These are phyloP conservation scores for Sporothrix globosa DNA, from an alignment of 2,329 filamentous ascomycete species.

Conservation along the genomic window DNA sequence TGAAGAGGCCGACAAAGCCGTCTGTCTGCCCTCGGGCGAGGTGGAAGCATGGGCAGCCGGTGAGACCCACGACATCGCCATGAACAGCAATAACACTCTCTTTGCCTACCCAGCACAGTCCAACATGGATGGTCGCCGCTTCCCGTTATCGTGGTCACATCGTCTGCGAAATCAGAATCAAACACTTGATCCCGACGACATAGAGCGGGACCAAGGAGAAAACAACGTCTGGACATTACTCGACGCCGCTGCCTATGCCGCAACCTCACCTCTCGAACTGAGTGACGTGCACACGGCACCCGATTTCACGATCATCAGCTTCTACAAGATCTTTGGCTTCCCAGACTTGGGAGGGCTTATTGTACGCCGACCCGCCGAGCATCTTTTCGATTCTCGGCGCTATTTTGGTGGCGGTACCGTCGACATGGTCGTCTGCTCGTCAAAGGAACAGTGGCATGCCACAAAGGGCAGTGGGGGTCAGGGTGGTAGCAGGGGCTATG, in stretches of 20 bases:
- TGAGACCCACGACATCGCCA: background rate
- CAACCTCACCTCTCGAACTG: constrained; percentile 77
- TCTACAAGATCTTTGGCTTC: constrained; percentile 99
- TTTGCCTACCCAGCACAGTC: constrained; percentile 92
- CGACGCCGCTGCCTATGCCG: constrained; percentile 80
- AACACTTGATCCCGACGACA: background rate
- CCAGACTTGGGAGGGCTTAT: constrained; percentile 87
- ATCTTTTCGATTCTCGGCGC: constrained; percentile 65
- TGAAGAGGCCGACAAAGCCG: constrained; percentile 66
- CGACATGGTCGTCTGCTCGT: constrained; percentile 75
- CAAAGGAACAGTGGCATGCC: constrained; percentile 82
- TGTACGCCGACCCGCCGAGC: constrained; percentile 70
- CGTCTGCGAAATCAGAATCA: constrained; percentile 33
- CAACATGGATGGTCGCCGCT: constrained; percentile 82
- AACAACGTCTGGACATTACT: constrained; percentile 66
- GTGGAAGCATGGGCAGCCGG: constrained; percentile 67
- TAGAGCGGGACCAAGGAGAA: constrained; percentile 34
- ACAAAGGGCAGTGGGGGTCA: constrained; percentile 55
- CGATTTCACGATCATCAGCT: constrained; percentile 84
- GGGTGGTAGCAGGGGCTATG: background rate
- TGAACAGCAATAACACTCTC: constrained; percentile 42
- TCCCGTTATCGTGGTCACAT: constrained; percentile 70
- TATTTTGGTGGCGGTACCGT: constrained; percentile 97
- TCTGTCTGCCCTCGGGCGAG: constrained; percentile 68
- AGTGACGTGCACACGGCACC: constrained; percentile 63